Evolutionary conservation across 805 yeast genomes (phyloP).

Genomic region (Candida tibetensis): DNA sequence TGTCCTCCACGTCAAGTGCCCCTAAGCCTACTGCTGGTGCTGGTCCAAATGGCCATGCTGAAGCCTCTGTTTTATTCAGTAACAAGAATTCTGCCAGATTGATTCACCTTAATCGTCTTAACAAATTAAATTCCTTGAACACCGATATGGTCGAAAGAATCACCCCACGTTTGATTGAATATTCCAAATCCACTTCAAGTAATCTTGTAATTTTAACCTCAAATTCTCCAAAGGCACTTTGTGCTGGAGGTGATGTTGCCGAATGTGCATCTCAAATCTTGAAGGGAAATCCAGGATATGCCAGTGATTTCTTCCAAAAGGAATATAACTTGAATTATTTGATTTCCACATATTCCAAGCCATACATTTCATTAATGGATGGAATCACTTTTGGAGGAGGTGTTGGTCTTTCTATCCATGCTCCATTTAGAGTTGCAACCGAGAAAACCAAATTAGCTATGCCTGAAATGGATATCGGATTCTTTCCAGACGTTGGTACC

Average conservation of each 20-base stretch:
- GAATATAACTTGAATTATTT: conserved; percentile 83
- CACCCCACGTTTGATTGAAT: conserved; percentile 71
- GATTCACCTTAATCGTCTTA: conserved; percentile 73
- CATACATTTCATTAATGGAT: conserved; percentile 79
- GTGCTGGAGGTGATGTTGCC: conserved; percentile 97
- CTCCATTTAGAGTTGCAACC: conserved; percentile 90
- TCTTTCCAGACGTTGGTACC: conserved; percentile 94
- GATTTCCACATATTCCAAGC: conserved; percentile 81
- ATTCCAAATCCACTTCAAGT: conserved; percentile 63
- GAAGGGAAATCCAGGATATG: conserved; percentile 42
- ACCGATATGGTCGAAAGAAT: conserved; percentile 71
- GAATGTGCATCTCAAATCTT: conserved; percentile 64
- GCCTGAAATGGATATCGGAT: conserved; percentile 98
- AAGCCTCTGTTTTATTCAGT: conserved; percentile 60
- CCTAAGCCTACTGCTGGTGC: conserved; percentile 5
- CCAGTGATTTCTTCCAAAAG: conserved; percentile 65
- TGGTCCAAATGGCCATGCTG: conserved; percentile 20
- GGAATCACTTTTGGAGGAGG: conserved; percentile 99
- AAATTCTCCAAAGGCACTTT: conserved; percentile 65
- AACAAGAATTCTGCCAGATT: conserved; percentile 66
- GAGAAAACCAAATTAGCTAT: conserved; percentile 89
- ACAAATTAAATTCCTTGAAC: conserved; percentile 82
- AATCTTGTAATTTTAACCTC: conserved; percentile 69
- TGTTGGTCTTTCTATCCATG: conserved; percentile 86
- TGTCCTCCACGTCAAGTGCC: conserved; percentile 15